Evolutionary conservation across 345 rosid species (phyloP).

Genomic region (Balakata baccata): DNA sequence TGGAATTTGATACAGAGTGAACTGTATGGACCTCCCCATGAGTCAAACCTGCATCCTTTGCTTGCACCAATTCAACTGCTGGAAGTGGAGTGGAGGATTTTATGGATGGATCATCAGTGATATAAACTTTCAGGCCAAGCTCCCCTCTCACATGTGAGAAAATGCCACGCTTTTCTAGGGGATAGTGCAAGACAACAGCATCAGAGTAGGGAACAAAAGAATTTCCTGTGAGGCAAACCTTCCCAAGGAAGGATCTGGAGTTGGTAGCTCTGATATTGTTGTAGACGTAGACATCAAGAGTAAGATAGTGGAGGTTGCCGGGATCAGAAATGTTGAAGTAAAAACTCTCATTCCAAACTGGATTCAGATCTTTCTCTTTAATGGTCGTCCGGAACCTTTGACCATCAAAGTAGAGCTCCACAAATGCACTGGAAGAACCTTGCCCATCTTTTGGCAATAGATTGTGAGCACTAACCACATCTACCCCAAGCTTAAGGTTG

Average conservation of each 20-base stretch:
- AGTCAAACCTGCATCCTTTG: slow-evolving; percentile 23
- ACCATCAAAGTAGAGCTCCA: slow-evolving; percentile 86
- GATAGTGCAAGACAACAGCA: slow-evolving; percentile 85
- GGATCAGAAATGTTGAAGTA: slow-evolving; percentile 90
- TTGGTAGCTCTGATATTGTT: slow-evolving; percentile 53
- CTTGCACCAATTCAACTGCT: slow-evolving; percentile 29
- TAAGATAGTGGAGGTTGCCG: slow-evolving; percentile 67
- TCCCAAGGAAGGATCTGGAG: slow-evolving; percentile 88
- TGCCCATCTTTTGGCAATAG: slow-evolving; percentile 91
- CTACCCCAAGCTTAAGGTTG: slow-evolving; percentile 83
- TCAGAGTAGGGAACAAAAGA: slow-evolving; percentile 85
- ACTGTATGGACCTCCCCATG: slow-evolving; percentile 15
- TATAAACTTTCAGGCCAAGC: slow-evolving; percentile 80
- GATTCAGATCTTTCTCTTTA: slow-evolving; percentile 85
- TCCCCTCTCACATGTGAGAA: slow-evolving; percentile 95
- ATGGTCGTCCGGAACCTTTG: slow-evolving; percentile 79
- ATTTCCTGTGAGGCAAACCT: slow-evolving; percentile 67
- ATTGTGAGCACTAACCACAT: slow-evolving; percentile 83
- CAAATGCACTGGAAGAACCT: slow-evolving; percentile 80
- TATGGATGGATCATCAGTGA: slow-evolving; percentile 66
- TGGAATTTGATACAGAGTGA: slow-evolving; percentile 11
- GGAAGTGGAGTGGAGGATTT: slow-evolving; percentile 53
- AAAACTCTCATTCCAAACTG: slow-evolving; percentile 97
- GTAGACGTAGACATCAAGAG: slow-evolving; percentile 69
- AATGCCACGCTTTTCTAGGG: slow-evolving; percentile 81